Conservation (phyloP, 805 yeast species). For the Saccharomycopsis fibuligera region DNA sequence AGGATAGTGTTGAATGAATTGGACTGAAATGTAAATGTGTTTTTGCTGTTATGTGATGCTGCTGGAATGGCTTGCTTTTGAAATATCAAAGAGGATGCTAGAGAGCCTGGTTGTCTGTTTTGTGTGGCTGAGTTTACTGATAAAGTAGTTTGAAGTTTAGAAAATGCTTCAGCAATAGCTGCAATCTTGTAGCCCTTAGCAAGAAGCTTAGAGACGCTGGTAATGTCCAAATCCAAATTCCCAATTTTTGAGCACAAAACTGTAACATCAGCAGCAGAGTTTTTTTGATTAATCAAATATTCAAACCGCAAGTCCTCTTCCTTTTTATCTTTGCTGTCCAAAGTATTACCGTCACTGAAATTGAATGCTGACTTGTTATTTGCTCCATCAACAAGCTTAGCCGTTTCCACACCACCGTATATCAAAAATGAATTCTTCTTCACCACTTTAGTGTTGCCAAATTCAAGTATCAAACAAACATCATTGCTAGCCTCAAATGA, state of each 20-base stretch:
- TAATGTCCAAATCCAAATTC: conserved; percentile 15
- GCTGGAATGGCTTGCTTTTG: conserved; percentile 2
- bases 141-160: conserved; percentile 24
- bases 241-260: conserved; percentile 40
- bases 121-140: conserved; percentile 18
- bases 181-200: conserved; percentile 11
- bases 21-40: conserved; percentile 10
- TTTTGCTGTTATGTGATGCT: not conserved
- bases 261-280: conserved; percentile 30
- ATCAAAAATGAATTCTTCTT: conserved; percentile 37
- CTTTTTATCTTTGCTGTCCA: conserved; percentile 27
- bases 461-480: too few relatives aligned
- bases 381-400: conserved; percentile 19
- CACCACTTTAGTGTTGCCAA: conserved; percentile 32
- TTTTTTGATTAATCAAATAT: conserved; percentile 27
- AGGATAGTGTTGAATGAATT: conserved; percentile 2
- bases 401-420: conserved; percentile 41
- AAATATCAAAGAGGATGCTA: conserved; percentile 12
- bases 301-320: conserved; percentile 53
- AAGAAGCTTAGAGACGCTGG: conserved; percentile 15
- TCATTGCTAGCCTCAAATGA: conserved; percentile 34
- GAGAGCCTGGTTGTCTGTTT: conserved; percentile 4
- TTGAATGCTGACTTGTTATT: not conserved
- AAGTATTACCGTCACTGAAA: not conserved
- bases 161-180: conserved; percentile 21